Percentiles rank a stretch among this genome's conserved stretches.
Evolutionary conservation across 805 yeast genomes (phyloP).

Genomic region (Pichia deserticola): DNA sequence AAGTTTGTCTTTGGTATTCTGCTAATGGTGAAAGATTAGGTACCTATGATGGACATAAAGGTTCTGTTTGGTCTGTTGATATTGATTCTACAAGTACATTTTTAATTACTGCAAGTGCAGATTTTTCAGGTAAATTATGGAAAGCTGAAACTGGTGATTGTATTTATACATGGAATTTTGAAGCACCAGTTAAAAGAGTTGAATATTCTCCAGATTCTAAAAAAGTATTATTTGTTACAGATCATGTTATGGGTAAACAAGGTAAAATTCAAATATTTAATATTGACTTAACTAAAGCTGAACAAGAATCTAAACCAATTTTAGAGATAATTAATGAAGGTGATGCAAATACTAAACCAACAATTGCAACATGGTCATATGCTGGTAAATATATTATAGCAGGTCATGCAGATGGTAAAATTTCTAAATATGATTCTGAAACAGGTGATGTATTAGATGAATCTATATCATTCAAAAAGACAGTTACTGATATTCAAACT

Average conservation of each 20-base stretch:
- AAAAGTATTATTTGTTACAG: conserved; percentile 69
- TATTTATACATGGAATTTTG: conserved; percentile 62
- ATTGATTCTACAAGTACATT: conserved; percentile 62
- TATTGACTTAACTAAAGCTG: conserved; percentile 38
- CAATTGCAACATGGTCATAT: conserved; percentile 84
- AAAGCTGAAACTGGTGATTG: conserved; percentile 69
- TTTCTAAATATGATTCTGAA: conserved; percentile 69
- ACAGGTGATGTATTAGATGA: conserved; percentile 65
- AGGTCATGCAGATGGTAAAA: conserved; percentile 81
- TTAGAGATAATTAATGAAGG: conserved; percentile 49
- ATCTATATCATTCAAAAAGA: conserved; percentile 63
- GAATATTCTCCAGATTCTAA: conserved; percentile 72
- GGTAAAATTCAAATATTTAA: conserved; percentile 71
- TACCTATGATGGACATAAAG: conserved; percentile 80
- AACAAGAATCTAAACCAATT: conserved; percentile 48
- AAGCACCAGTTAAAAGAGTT: conserved; percentile 87
- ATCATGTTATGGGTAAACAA: conserved; percentile 83
- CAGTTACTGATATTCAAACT: conserved; percentile 85
- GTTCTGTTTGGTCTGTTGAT: conserved; percentile 94
- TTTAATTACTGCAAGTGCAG: conserved; percentile 88
- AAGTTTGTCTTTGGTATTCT: conserved; percentile 89
- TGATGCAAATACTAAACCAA: conserved; percentile 44
- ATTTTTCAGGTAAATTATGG: conserved; percentile 81
- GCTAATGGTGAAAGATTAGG: conserved; percentile 96
- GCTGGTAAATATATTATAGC: conserved; percentile 68